These are phyloP conservation scores for Paradendryphiella salina DNA, from an alignment of 2,329 filamentous ascomycete species.

Conservation along the genomic window DNA sequence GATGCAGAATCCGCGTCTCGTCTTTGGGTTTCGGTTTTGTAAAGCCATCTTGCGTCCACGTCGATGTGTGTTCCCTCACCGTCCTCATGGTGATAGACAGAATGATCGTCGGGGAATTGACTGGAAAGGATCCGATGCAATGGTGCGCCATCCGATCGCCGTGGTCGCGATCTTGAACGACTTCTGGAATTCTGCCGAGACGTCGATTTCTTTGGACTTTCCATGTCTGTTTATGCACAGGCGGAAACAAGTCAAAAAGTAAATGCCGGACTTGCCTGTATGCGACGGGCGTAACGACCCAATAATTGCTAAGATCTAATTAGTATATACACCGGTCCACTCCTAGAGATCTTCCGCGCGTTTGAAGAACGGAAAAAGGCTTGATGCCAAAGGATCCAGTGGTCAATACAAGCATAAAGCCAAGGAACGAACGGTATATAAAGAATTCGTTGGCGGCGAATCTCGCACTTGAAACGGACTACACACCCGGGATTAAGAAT, in stretches of 20 bases:
- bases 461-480: neutral
- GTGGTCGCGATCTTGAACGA: conserved; percentile 33
- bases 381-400: neutral
- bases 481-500: conserved; percentile 10
- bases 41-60: conserved; percentile 24
- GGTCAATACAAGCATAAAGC: neutral
- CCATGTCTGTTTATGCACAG: no score
- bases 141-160: conserved; percentile 23
- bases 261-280: no score
- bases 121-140: conserved; percentile 36
- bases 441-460: neutral
- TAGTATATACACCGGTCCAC: no score
- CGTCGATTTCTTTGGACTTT: no score
- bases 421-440: neutral
- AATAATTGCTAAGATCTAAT: no score
- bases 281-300: no score
- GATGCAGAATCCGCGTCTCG: conserved; percentile 1
- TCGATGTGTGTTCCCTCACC: conserved; percentile 32
- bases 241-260: no score
- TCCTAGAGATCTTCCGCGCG: no score
- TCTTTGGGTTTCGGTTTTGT: conserved; percentile 35
- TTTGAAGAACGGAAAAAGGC: no score
- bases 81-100: conserved; percentile 41
- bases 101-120: conserved; percentile 43
- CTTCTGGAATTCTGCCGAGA: conserved; percentile 14